A percentile compares a stretch with the other conserved stretches of the same genome.
These are phyloP conservation scores for Gymnopilus junonius DNA, from an alignment of 768 basidiomycete species.

Conservation along the genomic window DNA sequence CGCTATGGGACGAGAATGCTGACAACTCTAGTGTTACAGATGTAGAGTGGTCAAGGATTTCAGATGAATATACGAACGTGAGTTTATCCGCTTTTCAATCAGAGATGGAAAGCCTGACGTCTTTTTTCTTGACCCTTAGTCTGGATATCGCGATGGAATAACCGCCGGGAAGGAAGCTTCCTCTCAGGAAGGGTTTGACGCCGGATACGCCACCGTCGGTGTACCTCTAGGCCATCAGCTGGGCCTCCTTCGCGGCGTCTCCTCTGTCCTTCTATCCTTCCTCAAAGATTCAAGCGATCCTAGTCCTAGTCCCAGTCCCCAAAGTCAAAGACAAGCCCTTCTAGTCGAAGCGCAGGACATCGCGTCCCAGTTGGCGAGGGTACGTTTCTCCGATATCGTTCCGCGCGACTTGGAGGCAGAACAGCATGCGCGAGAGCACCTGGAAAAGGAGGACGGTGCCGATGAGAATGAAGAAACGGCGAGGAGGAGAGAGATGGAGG, in stretches of 20 bases:
- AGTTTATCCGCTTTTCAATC: slow-evolving; percentile 14
- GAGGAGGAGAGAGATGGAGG: slow-evolving; percentile 55
- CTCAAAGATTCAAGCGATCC: slow-evolving; percentile 40
- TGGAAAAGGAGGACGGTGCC: slow-evolving; percentile 39
- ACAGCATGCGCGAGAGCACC: slow-evolving; percentile 72
- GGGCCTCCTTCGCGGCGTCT: slow-evolving; percentile 75
- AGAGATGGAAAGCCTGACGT: not conserved
- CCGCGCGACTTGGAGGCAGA: slow-evolving; percentile 81
- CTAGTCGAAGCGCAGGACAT: slow-evolving; percentile 57
- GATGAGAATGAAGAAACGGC: slow-evolving; percentile 46
- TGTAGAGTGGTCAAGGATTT: slow-evolving; percentile 70
- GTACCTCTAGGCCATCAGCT: slow-evolving; percentile 77
- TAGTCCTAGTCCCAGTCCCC: not conserved
- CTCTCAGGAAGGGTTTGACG: slow-evolving; percentile 92
- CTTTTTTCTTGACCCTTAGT: slow-evolving; percentile 49
- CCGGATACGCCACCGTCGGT: slow-evolving; percentile 75
- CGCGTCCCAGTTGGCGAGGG: slow-evolving; percentile 52
- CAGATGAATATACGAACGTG: slow-evolving; percentile 75
- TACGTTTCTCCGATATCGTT: slow-evolving; percentile 74
- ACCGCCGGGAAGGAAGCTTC: slow-evolving; percentile 87
- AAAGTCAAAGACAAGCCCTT: slow-evolving; percentile 20
- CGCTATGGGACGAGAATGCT: slow-evolving; percentile 62
- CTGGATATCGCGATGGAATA: slow-evolving; percentile 97
- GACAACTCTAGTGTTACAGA: slow-evolving; percentile 39
- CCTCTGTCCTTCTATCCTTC: slow-evolving; percentile 64